Evolutionary conservation across 2,329 filamentous ascomycete genomes (phyloP).

Genomic region (Reticulascus tulasneorum): DNA sequence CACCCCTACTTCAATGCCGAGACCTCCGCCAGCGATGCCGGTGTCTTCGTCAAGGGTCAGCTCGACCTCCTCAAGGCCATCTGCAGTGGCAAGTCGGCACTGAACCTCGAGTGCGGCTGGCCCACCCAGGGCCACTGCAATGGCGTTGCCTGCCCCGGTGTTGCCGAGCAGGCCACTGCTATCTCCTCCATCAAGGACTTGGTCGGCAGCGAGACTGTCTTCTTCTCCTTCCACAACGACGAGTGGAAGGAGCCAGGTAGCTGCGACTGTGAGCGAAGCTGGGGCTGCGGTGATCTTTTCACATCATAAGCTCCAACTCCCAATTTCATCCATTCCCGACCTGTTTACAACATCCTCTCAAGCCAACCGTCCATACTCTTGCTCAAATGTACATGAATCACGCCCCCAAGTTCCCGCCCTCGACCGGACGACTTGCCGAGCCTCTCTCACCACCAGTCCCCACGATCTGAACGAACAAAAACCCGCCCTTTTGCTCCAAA

Average conservation of each 20-base stretch:
- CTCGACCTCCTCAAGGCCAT: constrained; percentile 64
- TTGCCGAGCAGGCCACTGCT: constrained; percentile 64
- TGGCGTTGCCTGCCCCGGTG: constrained; percentile 66
- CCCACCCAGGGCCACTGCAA: constrained; percentile 67
- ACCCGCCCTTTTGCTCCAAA: too few relatives aligned
- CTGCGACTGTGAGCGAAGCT: constrained; percentile 75
- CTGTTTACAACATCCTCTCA: constrained; percentile 2
- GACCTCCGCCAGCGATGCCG: constrained; percentile 61
- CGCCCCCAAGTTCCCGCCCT: constrained; percentile 1
- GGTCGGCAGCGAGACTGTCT: constrained; percentile 65
- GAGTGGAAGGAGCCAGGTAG: constrained; percentile 71
- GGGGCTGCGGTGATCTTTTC: constrained; percentile 61
- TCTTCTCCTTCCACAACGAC: constrained; percentile 81
- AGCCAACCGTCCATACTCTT: neutral
- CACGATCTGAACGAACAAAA: too few relatives aligned
- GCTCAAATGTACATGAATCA: neutral
- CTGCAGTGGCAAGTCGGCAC: constrained; percentile 68
- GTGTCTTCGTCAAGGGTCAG: constrained; percentile 71
- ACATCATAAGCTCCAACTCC: constrained; percentile 1
- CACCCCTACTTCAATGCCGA: constrained; percentile 90
- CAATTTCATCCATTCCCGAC: neutral
- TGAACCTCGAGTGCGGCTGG: constrained; percentile 92
- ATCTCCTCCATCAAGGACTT: constrained; percentile 65
- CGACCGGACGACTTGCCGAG: neutral
- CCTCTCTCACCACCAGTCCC: neutral